These are phyloP conservation scores for Fusarium sp. DNA, from an alignment of 2,329 filamentous ascomycete genomes.

Conservation along the genomic window DNA sequence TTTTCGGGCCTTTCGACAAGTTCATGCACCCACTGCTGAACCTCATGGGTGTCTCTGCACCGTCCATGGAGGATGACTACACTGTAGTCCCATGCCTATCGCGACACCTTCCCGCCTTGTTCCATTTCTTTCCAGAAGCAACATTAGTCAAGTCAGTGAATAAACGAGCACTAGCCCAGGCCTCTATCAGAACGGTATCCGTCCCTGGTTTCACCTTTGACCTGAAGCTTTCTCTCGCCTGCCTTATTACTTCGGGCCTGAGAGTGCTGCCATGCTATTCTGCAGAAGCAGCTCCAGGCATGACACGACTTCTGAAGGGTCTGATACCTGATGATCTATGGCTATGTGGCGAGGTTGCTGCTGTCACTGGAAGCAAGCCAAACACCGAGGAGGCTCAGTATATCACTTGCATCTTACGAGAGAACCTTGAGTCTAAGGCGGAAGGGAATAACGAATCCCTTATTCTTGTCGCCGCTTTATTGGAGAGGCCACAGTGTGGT, in stretches of 20 bases:
- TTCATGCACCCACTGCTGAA: background rate
- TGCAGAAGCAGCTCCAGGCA: background rate
- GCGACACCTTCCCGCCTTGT: background rate
- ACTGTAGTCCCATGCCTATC: background rate
- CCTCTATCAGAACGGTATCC: background rate
- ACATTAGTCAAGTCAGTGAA: background rate
- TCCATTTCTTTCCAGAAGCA: background rate
- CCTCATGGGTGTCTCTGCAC: background rate
- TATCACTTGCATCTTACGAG: background rate
- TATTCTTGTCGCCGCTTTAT: background rate
- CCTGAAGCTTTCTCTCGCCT: background rate
- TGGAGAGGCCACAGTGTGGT: background rate
- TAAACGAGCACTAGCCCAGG: fast-evolving
- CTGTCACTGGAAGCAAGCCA: background rate
- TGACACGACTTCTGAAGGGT: background rate
- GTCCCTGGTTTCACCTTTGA: background rate
- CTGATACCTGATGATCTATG: background rate
- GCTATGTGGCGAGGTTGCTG: background rate
- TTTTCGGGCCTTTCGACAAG: background rate
- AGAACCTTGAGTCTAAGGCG: background rate
- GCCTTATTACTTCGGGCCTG: background rate
- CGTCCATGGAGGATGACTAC: background rate
- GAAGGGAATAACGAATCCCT: background rate
- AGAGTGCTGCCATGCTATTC: too few relatives aligned
- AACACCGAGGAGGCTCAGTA: background rate